These are phyloP conservation scores for Yarrowia yakushimensis DNA, from an alignment of 805 yeast genomes.

Conservation along the genomic window DNA sequence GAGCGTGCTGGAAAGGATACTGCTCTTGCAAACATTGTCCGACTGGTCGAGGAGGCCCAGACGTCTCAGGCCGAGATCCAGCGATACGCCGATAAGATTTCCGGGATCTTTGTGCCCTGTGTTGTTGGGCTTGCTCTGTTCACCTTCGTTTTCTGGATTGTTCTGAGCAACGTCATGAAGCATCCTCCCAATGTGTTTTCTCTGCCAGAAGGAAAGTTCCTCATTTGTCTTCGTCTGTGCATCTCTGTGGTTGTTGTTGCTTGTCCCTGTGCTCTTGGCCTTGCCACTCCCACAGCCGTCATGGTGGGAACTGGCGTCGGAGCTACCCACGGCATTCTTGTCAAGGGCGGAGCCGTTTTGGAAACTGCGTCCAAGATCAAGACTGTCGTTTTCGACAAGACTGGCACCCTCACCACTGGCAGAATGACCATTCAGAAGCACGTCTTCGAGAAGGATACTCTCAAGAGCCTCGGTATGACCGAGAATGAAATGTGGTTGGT, in stretches of 20 bases:
- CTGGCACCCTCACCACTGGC: conserved; percentile 92
- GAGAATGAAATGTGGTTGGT: conserved; percentile 48
- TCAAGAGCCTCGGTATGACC: conserved; percentile 26
- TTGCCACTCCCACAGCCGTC: conserved; percentile 97
- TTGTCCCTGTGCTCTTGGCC: conserved; percentile 96
- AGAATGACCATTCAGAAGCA: conserved; percentile 50
- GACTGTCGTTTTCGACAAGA: conserved; percentile 82
- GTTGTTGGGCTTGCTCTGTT: conserved; percentile 58
- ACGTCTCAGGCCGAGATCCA: conserved; percentile 87
- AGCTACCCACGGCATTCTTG: conserved; percentile 80
- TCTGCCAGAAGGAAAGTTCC: conserved; percentile 53
- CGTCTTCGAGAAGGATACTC: neutral
- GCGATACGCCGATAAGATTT: conserved; percentile 77
- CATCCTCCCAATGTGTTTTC: conserved; percentile 51
- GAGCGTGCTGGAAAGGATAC: conserved; percentile 76
- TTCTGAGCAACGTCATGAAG: conserved; percentile 39
- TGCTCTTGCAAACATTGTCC: conserved; percentile 80
- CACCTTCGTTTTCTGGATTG: conserved; percentile 66
- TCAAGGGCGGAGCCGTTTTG: conserved; percentile 88
- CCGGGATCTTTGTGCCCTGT: conserved; percentile 79
- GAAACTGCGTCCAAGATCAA: conserved; percentile 66
- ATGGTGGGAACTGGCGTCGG: conserved; percentile 99
- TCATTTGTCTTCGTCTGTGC: conserved; percentile 70
- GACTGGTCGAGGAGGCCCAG: conserved; percentile 85
- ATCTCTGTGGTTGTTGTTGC: conserved; percentile 95